A percentile compares a stretch with the other conserved stretches of the same genome.
These are phyloP conservation scores for Nephelium lappaceum DNA, from an alignment of 345 rosid genomes.

Conservation along the genomic window DNA sequence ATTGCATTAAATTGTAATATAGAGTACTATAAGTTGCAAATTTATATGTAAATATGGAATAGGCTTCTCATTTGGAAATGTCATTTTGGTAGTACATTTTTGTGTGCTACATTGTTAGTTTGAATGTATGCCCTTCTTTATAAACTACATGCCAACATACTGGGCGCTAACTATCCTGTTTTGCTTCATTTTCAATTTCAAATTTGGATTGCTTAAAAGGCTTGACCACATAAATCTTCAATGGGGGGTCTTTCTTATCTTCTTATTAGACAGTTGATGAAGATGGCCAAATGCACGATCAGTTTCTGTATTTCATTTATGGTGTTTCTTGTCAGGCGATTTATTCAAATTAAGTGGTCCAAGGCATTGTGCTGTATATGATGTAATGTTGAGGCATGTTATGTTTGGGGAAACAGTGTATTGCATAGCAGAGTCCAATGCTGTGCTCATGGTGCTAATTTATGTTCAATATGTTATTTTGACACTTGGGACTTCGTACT, in stretches of 20 bases:
- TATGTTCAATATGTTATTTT: neutral
- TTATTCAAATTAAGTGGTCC: neutral
- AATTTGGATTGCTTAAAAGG: conserved; percentile 4
- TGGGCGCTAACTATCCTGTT: neutral
- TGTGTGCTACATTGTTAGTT: neutral
- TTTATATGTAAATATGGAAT: neutral
- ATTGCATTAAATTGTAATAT: neutral
- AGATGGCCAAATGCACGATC: neutral
- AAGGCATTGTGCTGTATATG: neutral
- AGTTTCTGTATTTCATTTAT: neutral
- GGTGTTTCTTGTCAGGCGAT: neutral
- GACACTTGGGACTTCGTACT: neutral
- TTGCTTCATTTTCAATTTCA: neutral
- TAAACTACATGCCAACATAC: neutral
- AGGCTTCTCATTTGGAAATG: neutral
- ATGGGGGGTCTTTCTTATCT: neutral
- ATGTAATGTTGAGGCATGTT: neutral
- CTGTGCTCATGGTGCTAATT: neutral
- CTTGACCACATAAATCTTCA: neutral
- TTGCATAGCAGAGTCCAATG: neutral
- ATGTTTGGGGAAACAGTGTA: neutral
- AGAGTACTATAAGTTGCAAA: neutral
- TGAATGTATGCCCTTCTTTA: neutral
- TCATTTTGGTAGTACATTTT: neutral
- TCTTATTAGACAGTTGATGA: neutral